Evolutionary conservation across 2,329 filamentous ascomycete genomes (phyloP).

Genomic region (Colletotrichum lini): DNA sequence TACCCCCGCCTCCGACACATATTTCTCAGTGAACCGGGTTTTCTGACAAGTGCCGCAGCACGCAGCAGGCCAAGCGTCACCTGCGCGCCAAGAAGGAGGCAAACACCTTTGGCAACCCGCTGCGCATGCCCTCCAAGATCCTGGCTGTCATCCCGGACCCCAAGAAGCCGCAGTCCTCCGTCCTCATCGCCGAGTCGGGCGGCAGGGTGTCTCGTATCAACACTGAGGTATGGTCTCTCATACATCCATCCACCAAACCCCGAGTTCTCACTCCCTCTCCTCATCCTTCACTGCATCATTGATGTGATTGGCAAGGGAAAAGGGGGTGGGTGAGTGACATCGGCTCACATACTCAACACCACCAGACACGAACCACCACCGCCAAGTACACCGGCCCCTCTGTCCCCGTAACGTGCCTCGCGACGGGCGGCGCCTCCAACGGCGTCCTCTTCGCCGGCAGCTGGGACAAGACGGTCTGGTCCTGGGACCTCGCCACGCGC

Average conservation of each 20-base stretch:
- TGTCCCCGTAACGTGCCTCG: constrained; percentile 84
- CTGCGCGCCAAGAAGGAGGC: constrained; percentile 70
- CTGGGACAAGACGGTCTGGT: constrained; percentile 95
- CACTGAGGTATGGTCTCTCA: constrained; percentile 73
- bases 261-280: neutral
- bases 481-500: constrained; percentile 78
- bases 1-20: neutral
- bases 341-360: neutral
- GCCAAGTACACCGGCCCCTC: constrained; percentile 77
- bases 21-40: constrained; percentile 47
- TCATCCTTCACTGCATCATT: neutral
- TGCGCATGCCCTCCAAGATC: constrained; percentile 88
- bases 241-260: neutral
- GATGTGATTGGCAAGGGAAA: neutral
- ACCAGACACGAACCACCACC: constrained; percentile 30
- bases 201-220: constrained; percentile 82
- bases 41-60: constrained; percentile 21
- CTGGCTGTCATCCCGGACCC: constrained; percentile 81
- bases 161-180: constrained; percentile 65
- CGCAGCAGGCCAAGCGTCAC: constrained; percentile 37
- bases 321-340: neutral
- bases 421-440: constrained; percentile 71
- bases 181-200: constrained; percentile 91
- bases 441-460: constrained; percentile 85
- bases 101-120: constrained; percentile 87